Evolutionary conservation across 805 yeast genomes (phyloP), one percentile per base, ranked within the genome.

Genomic region (Kodamaea kaohsiungensis): DNA sequence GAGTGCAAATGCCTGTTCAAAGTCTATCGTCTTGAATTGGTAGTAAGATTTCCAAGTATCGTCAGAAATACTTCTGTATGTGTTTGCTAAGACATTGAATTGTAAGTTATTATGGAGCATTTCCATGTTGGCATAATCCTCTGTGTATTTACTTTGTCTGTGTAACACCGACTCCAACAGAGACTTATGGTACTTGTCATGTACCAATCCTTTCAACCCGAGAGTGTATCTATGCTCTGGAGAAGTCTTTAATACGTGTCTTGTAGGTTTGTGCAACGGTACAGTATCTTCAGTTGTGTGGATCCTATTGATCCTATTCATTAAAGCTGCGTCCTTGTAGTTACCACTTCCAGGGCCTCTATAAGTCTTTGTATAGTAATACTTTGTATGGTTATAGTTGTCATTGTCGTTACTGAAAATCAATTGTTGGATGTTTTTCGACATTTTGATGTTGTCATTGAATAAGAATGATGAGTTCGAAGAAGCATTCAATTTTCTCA

Each of bases 291-390:
- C 33, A 0, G 68, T 60, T n/a, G 63, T 52, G 5, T 66, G 71
- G 45, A 76, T 68, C 50, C 67, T 67, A 59, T 74, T 76, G 56
- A 76, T 72, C 43, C 71, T 64, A 56, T 71, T 75, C 56, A 73
- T 69, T 42, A 76, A 58, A 1, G 78, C 71, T 0, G 77, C 78
- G 59, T 76, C 80, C 56, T 76, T 76, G 58, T 73, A 76, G 54
- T 75, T 76, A 2, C 80, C 80, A 45, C 75, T 70, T 1, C 80
- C 80, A 1, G 79, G 79, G 0, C 80, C 80, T 46, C 79, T 65
- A 53, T 73, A 74, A 35, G 70, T 66, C 56, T 73, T 73, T 18
- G 70, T 66, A 56, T 75, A 76, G 58, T 66, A 75, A 59, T 76
- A 76, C 56, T 72, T 75, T 40, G 72, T 64, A 48, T 67, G 65